These are phyloP conservation scores for Lactarius hatsudake DNA, from an alignment of 768 basidiomycete genomes.

Conservation along the genomic window DNA sequence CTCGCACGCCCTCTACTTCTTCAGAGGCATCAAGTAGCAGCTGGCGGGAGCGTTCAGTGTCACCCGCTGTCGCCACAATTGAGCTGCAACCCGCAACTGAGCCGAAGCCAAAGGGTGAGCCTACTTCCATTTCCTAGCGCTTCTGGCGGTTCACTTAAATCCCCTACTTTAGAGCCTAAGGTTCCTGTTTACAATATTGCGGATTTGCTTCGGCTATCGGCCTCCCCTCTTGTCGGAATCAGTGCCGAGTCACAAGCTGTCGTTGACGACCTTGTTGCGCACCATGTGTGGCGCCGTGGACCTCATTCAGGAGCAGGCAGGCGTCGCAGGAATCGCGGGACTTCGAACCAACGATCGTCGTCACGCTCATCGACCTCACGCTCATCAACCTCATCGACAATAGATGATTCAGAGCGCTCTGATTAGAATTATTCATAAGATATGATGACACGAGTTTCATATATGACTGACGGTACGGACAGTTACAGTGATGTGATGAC, in stretches of 20 bases:
- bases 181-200: constrained; percentile 10
- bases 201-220: constrained; percentile 24
- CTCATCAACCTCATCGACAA: neutral
- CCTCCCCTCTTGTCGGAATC: constrained; percentile 26
- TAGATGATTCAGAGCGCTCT: constrained; percentile 13
- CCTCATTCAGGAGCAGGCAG: neutral
- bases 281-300: constrained; percentile 28
- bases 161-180: neutral
- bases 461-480: neutral
- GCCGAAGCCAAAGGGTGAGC: neutral
- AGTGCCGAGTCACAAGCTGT: constrained; percentile 11
- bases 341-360: neutral
- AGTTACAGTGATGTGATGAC: neutral
- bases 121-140: neutral
- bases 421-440: constrained; percentile 1
- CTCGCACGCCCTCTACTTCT: constrained; percentile 9
- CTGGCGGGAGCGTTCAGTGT: constrained; percentile 5
- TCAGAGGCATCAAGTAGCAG: constrained; percentile 2
- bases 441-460: neutral
- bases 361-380: neutral
- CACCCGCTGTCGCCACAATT: neutral
- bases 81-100: neutral
- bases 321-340: neutral
- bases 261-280: constrained; percentile 26
- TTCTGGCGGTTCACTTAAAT: neutral